Base-by-base conservation (phyloP, 2,329 filamentous ascomycete species). In the Neonectria coccinea region DNA sequence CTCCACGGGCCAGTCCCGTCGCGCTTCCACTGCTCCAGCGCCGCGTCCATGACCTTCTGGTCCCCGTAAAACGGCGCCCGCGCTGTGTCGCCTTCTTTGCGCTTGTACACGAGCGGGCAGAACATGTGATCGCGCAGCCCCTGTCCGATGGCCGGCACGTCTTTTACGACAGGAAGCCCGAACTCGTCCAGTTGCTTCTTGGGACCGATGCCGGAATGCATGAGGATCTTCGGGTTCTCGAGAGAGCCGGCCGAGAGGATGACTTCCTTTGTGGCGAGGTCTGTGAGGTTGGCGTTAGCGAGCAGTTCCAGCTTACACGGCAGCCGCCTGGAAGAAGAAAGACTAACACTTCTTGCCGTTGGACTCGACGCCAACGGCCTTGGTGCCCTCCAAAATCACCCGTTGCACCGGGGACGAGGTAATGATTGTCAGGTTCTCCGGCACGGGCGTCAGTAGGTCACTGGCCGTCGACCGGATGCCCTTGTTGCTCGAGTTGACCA, bases 401-500 rank as follows among this genome's bases (percentile, higher is more conserved):
- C 48, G 62, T 3, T 71, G 70, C 2, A 72, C 70, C 16, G 68
- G 33, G 0, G 70, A 65, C 4, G 65, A 47, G 4, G 70, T 72
- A 18, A 71, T 5, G 1, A 72, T 36, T 7, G 68, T 72, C 14
- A 72, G 74, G 64, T 90, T 90, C 0, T 77, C 71, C 0, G 85
- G 84, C 0, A 71, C 48, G 3, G 76, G 70, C 1, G 68, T 65
- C 11, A 89, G 67, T 50, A 88, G 76, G 64, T 87, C 86, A 1
- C 78, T 78, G 0, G 87, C 83, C 0, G 86, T 89, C 0, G 81
- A 82, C 18, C 86, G 78, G 9, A 79, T 54, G 1, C 85, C 86
- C 8, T 82, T 77, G 27, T 79, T 71, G n/a, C 83, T 79, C 11
- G 85, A 86, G 51, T 82, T 84, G 66, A 86, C 82, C 16, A 81